phyloP scores from a whole-genome alignment of 331 rosid species.

The Cydonia oblonga region DNA sequence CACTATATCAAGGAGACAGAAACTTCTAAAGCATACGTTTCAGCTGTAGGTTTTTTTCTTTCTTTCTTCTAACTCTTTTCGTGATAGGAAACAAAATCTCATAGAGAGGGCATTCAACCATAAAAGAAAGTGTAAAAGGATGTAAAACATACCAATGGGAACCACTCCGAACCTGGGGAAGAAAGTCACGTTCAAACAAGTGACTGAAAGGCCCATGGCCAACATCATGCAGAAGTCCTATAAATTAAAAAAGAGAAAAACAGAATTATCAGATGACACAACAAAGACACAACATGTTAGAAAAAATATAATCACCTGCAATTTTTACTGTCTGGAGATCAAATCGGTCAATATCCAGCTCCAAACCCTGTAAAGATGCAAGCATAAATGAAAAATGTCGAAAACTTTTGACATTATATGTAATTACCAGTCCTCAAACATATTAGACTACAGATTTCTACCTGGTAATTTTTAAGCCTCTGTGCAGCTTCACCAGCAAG shows the following conservation, averaged over 20 bases:
- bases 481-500: slow-evolving; percentile 77
- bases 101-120: not conserved
- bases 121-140: not conserved
- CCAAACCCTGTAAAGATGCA: slow-evolving; percentile 56
- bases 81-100: not conserved
- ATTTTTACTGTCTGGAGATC: slow-evolving; percentile 88
- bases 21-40: not conserved
- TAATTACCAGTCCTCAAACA: not conserved
- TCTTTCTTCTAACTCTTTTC: not conserved
- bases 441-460: slow-evolving; percentile 10
- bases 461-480: slow-evolving; percentile 59
- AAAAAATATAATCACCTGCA: slow-evolving; percentile 48
- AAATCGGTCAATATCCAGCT: slow-evolving; percentile 68
- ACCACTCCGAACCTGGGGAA: slow-evolving; percentile 52
- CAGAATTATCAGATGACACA: not conserved
- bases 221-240: slow-evolving; percentile 93
- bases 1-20: not conserved
- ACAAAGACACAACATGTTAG: not conserved
- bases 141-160: slow-evolving; percentile 45
- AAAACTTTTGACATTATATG: not conserved
- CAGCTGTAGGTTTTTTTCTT: not conserved
- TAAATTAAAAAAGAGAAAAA: slow-evolving; percentile 7
- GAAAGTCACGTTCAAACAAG: slow-evolving; percentile 81
- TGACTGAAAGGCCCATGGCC: slow-evolving; percentile 99
- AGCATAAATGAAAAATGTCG: not conserved